phyloP scores from a whole-genome alignment of 495 filamentous ascomycete species.

The Penicillium cosmopolitanum region DNA sequence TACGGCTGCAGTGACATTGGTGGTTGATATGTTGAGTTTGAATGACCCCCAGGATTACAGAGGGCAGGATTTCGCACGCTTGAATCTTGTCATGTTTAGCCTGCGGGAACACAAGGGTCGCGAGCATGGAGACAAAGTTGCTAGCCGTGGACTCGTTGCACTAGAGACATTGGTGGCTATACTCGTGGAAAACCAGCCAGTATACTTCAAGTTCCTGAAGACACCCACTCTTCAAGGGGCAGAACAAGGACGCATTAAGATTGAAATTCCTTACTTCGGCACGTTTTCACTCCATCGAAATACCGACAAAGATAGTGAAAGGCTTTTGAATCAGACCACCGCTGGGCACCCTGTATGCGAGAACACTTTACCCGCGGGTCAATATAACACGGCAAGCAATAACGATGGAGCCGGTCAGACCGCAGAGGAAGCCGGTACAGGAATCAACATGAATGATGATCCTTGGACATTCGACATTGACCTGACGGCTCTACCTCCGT shows the following conservation, averaged over 20 bases:
- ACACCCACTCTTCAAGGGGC: background rate
- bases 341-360: background rate
- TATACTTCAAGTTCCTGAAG: background rate
- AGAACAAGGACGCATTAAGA: slow-evolving; percentile 8
- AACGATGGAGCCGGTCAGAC: no score
- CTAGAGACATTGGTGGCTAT: slow-evolving; percentile 11
- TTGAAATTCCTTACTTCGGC: slow-evolving; percentile 23
- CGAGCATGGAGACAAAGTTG: slow-evolving; percentile 12
- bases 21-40: slow-evolving; percentile 45
- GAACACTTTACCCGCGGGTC: background rate
- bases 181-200: background rate
- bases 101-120: slow-evolving; percentile 10
- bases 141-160: slow-evolving; percentile 13
- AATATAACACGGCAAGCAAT: background rate
- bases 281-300: slow-evolving; percentile 15
- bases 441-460: background rate
- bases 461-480: slow-evolving; percentile 19
- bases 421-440: no score
- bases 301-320: no score
- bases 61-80: background rate
- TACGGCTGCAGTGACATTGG: slow-evolving; percentile 49
- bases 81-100: slow-evolving; percentile 11
- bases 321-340: background rate
- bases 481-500: slow-evolving; percentile 14
- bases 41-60: background rate